Evolutionary conservation across 208 protist species (phyloP), one percentile per base, ranked within the genome.

Genomic region (Wallacemonas sp.): DNA sequence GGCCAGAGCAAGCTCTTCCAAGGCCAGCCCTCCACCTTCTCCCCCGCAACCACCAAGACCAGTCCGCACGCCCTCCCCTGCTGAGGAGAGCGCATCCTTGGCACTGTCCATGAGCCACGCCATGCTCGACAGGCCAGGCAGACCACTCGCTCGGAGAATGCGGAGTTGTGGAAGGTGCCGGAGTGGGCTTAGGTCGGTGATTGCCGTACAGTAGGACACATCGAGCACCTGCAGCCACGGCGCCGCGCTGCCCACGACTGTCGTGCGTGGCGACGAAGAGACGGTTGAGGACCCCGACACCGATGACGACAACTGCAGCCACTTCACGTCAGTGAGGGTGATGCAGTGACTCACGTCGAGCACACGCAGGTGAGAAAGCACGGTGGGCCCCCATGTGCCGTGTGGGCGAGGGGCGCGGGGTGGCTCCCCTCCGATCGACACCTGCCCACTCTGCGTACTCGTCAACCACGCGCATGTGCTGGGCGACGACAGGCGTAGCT

Each of bases 171-270:
- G 45, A 22, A 66, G 33, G 59, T 58, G 63, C 24, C 37, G 27
- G n/a, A 76, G 26, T 1, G 70, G 54, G 21, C 27, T 66, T 22
- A 69, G 58, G 58, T 76, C 70, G 1, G 45, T 38, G 22, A 69
- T 32, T 15, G 37, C 6, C 55, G 8, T 29, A 17, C 38, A 62
- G 38, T 46, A 62, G 39, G 39, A 48, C 3, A 62, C 19, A 19
- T 48, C 39, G 24, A 62, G 38, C 2, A 62, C 55, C 34, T 62
- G 39, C 32, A 48, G 37, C 19, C 17, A 21, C 2, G 55, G 55
- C 10, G 55, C 38, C 8, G 39, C 38, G 3, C 36, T 21, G 19
- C 2, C 39, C 5, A 27, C 33, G 22, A 9, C 17, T 5, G 13
- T 13, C 19, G 24, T 19, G 24, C 24, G 48, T 19, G 10, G 48